Evolutionary conservation across 192 early-diverging fungal species (phyloP).

Genomic region (Umbelopsis vinacea): DNA sequence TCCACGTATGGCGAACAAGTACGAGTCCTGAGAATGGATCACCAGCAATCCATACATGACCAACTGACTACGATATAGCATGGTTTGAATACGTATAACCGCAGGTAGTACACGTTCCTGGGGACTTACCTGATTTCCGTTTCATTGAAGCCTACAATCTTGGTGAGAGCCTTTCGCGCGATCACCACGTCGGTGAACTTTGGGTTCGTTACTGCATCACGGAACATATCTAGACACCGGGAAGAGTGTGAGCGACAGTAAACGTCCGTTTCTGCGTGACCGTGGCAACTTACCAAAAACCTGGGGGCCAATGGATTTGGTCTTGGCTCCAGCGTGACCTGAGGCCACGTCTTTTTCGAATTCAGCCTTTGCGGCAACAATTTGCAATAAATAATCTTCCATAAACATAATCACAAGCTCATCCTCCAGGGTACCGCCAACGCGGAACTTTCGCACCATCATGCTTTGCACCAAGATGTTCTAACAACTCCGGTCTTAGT

Average conservation of each 20-base stretch:
- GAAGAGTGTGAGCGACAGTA: no score
- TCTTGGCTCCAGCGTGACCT: conserved; percentile 4
- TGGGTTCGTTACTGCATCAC: conserved; percentile 29
- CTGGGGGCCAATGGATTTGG: not conserved
- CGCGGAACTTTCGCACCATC: conserved; percentile 44
- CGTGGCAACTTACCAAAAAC: conserved; percentile 33
- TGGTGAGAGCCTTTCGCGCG: conserved; percentile 36
- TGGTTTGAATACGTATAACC: no score
- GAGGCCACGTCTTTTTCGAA: conserved; percentile 30
- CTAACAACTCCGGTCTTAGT: conserved; percentile 22
- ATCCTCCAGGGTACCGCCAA: conserved; percentile 48
- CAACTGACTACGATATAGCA: conserved; percentile 30
- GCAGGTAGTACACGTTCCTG: no score
- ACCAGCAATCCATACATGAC: conserved; percentile 32
- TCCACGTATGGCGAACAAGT: conserved; percentile 45
- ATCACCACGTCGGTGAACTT: conserved; percentile 40
- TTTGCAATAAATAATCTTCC: conserved; percentile 39
- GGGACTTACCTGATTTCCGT: conserved; percentile 46
- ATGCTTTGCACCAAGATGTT: conserved; percentile 40
- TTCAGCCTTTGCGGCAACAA: conserved; percentile 41
- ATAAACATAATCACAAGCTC: conserved; percentile 50
- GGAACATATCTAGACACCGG: conserved; percentile 38
- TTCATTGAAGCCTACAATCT: conserved; percentile 35
- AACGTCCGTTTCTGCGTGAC: no score
- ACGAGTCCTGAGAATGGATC: conserved; percentile 39